These are phyloP conservation scores for Flueggea neowawraea DNA, from an alignment of 441 rosid genomes.

Conservation along the genomic window DNA sequence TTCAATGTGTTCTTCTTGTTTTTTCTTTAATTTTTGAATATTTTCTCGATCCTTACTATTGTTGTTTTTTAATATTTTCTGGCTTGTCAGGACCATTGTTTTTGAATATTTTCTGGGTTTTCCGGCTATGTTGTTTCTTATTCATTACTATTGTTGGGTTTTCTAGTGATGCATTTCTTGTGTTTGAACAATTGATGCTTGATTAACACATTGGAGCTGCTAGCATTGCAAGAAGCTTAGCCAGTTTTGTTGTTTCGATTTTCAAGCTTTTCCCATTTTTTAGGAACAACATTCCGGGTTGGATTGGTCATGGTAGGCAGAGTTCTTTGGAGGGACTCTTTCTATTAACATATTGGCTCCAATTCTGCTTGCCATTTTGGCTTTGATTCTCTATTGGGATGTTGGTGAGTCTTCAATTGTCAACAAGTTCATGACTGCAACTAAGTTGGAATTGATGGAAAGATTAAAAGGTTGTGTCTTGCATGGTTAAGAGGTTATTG, in stretches of 20 bases:
- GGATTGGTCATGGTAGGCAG: conserved; percentile 86
- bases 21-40: too few species aligned
- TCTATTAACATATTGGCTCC: conserved; percentile 87
- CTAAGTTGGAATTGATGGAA: conserved; percentile 33
- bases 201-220: conserved; percentile 99
- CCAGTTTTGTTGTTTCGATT: conserved; percentile 68
- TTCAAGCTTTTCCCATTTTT: conserved; percentile 73
- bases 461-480: too few species aligned
- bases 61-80: too few species aligned
- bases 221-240: conserved; percentile 91
- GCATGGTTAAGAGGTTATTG: too few species aligned
- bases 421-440: conserved; percentile 74
- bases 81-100: too few species aligned
- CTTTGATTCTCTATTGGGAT: conserved; percentile 70
- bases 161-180: conserved; percentile 93
- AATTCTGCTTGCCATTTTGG: conserved; percentile 59
- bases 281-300: conserved; percentile 58
- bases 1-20: too few species aligned
- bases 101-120: too few species aligned
- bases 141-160: too few species aligned
- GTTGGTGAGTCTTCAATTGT: conserved; percentile 77
- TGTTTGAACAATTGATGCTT: conserved; percentile 86
- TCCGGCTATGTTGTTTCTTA: too few species aligned
- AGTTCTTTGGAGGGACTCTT: conserved; percentile 77
- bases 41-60: too few species aligned